Base-by-base conservation (phyloP, 768 basidiomycete genomes). In the Kwoniella sp. region DNA sequence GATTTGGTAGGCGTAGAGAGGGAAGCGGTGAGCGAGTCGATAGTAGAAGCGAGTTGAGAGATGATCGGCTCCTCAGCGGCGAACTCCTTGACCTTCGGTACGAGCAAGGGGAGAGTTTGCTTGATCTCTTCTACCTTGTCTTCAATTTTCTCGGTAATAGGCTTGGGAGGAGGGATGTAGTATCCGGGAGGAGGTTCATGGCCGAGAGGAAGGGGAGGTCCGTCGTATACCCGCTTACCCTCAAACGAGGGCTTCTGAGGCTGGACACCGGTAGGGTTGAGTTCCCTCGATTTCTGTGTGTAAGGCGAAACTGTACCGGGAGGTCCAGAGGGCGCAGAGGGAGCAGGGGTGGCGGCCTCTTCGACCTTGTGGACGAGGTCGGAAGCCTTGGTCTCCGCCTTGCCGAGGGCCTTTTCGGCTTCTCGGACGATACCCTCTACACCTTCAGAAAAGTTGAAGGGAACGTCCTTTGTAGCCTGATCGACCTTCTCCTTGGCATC, bases 171-270 rank as follows among this genome's bases (percentile, higher is more conserved):
- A 55, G 73, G 58, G 41, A 87, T 85, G 61, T 85, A 83, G 79
- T 87, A 97, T 22, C 95, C 95, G 25, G 92, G 92, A 34, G 95
- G 94, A 11, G 90, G 92, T 80, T 97, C 93, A 78, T 91, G 92
- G 13, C 93, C 95, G 56, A 99, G 82, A n/a, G 95, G 96, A 25
- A 98, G 84, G 17, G 81, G 73, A 5, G 89, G 88, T 20, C 82
- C 85, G 51, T 82, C 81, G 76, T 95, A 95, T 22, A 89, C 55
- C 61, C 79, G 68, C 55, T 81, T 74, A 25, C 75, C 78, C 51
- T 72, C 70, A 52, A 48, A 65, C 4, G 66, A 55, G 17, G 78
- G 73, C 47, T 61, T 66, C 53, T 71, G 71, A 17, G 76, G 76
- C 4, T 65, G 73, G 48, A 79, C 75, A 23, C 74, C 80, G 31